Evolutionary conservation across 352 stramenopile genomes (phyloP).

Genomic region (Globisporangium recalcitrans): DNA sequence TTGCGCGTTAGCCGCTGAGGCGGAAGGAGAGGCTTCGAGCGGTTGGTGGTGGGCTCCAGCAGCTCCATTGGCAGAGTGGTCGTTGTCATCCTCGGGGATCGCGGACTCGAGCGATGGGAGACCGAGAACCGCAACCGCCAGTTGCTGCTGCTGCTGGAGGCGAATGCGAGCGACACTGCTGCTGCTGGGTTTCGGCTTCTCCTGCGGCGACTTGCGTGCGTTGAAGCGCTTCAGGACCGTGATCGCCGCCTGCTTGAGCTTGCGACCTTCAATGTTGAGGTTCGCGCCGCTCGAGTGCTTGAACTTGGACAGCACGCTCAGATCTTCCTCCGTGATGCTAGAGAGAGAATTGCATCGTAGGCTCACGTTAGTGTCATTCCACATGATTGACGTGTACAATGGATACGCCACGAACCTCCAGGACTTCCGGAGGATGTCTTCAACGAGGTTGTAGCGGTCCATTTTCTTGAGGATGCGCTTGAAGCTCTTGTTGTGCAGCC

Average conservation of each 20-base stretch:
- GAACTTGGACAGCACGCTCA: slow-evolving; percentile 50
- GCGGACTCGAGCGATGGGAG: slow-evolving; percentile 13
- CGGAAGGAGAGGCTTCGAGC: background rate
- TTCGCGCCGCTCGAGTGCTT: slow-evolving; percentile 57
- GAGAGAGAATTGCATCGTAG: background rate
- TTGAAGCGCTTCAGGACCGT: slow-evolving; percentile 34
- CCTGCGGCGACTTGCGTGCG: slow-evolving; percentile 11
- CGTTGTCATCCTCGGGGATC: slow-evolving; percentile 5
- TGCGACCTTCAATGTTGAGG: slow-evolving; percentile 52
- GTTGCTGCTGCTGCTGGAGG: slow-evolving; percentile 1
- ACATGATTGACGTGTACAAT: background rate
- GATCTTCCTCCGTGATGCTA: slow-evolving; percentile 31
- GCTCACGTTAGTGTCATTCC: background rate
- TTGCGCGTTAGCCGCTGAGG: background rate
- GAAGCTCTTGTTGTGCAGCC: slow-evolving; percentile 63
- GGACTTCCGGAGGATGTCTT: slow-evolving; percentile 49
- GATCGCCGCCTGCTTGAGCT: slow-evolving; percentile 54
- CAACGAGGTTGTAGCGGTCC: slow-evolving; percentile 53
- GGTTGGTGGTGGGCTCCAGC: background rate
- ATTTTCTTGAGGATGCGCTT: slow-evolving; percentile 67
- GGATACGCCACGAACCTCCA: slow-evolving; percentile 61
- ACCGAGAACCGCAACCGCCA: slow-evolving; percentile 1
- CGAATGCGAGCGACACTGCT: background rate
- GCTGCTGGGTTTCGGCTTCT: background rate
- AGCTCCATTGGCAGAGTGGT: background rate